Base-by-base conservation (phyloP, 1,139 yeast genomes). In the Protomyces inundatus region DNA sequence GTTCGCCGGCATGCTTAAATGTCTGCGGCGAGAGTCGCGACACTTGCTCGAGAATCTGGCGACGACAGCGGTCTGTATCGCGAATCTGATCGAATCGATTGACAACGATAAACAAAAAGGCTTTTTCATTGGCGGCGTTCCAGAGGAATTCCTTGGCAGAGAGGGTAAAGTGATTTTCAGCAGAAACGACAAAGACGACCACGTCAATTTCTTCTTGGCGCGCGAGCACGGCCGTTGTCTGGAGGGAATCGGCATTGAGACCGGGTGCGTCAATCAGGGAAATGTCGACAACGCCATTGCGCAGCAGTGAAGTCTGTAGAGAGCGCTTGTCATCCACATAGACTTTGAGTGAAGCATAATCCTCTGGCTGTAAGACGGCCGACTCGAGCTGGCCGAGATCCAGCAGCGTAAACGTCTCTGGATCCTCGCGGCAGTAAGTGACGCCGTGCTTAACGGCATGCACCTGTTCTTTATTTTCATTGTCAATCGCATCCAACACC, bases 221-320 rank as follows among this genome's bases (percentile, higher is more conserved):
- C 3, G 97, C 87, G 74, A 91, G 91, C 0, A 95, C 91, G 72
- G 91, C 97, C 0, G 97, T 89, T 0, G 99, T 95, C 73, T 90
- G 97, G 70, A 87, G 87, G 10, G 95, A 88, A 72, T 93, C 98
- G 81, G 90, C 81, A 72, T 95, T 95, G 66, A 95, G 80, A 0
- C 99, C 99, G 0, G 99, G 99, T 0, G 98, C 97, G 76, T 95
- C 99, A 63, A 95, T 91, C 66, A 95, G 79, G 42, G 93, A 85
- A 65, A 93, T 90, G 72, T 95, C 98, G 58, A 93, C 90, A 6
- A 90, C 88, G 1, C 98, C 98, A 73, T 95, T 95, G 68, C 86
- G 83, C 66, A 95, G 77, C 65, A 95, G 76, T 71, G 96, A 87
- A 69, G 84, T 84, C 57, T 84, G 84, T 1, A 82, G 77, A 0